Evolutionary conservation across 768 basidiomycete species (phyloP).

Genomic region (Russula abietina): DNA sequence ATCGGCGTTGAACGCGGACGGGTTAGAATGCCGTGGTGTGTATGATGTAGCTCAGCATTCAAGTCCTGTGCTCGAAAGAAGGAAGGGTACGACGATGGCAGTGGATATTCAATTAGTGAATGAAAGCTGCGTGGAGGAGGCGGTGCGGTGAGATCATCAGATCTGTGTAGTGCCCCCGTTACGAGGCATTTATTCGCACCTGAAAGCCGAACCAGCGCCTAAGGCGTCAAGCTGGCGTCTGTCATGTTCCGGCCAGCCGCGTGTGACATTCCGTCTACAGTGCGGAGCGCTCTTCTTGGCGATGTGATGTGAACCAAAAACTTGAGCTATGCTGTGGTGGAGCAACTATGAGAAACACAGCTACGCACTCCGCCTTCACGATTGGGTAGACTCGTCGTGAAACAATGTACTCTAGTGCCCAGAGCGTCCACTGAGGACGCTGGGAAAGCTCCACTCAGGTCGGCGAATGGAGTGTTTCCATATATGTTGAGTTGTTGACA

Average conservation of each 20-base stretch:
- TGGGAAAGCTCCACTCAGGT: slow-evolving; percentile 52
- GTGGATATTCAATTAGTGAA: slow-evolving; percentile 48
- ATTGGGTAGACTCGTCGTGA: slow-evolving; percentile 34
- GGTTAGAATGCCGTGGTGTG: slow-evolving; percentile 11
- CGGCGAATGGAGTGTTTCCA: slow-evolving; percentile 47
- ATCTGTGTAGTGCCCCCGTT: neutral
- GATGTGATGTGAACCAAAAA: neutral
- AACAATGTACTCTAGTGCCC: slow-evolving; percentile 32
- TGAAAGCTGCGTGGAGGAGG: slow-evolving; percentile 31
- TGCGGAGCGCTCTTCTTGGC: slow-evolving; percentile 28
- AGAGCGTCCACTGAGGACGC: slow-evolving; percentile 31
- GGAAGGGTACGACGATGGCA: slow-evolving; percentile 54
- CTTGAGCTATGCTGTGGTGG: slow-evolving; percentile 1
- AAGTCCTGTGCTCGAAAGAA: slow-evolving; percentile 33
- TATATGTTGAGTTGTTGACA: slow-evolving; percentile 48
- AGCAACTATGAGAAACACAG: neutral
- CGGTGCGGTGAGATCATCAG: neutral
- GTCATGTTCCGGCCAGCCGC: slow-evolving; percentile 47
- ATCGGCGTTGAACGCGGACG: slow-evolving; percentile 14
- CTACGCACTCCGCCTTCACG: slow-evolving; percentile 4
- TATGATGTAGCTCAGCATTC: slow-evolving; percentile 15
- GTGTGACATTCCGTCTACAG: slow-evolving; percentile 48
- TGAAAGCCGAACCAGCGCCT: slow-evolving; percentile 34
- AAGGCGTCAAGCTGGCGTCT: slow-evolving; percentile 38
- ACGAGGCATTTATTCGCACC: slow-evolving; percentile 31